A percentile compares a stretch with the other conserved stretches of the same genome.
Conservation (phyloP, 345 rosid genomes). For the Rhodomyrtus tomentosa region DNA sequence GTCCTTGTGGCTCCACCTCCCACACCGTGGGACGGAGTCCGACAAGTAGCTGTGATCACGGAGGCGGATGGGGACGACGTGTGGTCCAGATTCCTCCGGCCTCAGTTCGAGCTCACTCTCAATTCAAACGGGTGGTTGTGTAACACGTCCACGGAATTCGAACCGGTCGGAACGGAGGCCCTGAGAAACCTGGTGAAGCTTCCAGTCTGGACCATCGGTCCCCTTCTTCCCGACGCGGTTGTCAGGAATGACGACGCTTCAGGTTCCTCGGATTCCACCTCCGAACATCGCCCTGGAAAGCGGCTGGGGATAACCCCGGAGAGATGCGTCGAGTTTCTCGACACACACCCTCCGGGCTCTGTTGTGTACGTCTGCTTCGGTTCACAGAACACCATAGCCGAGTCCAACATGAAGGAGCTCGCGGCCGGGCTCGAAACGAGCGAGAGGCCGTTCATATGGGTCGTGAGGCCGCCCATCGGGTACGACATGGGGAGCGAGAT, state of each 20-base stretch:
- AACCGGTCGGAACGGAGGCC: conserved; percentile 14
- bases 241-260: neutral
- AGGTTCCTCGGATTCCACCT: neutral
- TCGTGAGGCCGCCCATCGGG: conserved; percentile 34
- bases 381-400: conserved; percentile 30
- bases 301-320: conserved; percentile 14
- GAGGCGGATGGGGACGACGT: conserved; percentile 26
- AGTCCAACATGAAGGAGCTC: conserved; percentile 33
- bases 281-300: conserved; percentile 6
- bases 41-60: conserved; percentile 13
- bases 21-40: conserved; percentile 16
- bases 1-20: conserved; percentile 36
- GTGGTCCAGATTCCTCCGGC: conserved; percentile 32
- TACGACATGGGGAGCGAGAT: conserved; percentile 24
- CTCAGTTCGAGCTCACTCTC: conserved; percentile 13
- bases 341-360: conserved; percentile 5
- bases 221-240: conserved; percentile 19
- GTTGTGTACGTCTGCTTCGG: conserved; percentile 44
- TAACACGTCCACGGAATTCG: conserved; percentile 31
- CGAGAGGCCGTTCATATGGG: conserved; percentile 38
- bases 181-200: conserved; percentile 13
- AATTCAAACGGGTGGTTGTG: conserved; percentile 24
- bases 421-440: conserved; percentile 34
- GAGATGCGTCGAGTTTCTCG: conserved; percentile 29
- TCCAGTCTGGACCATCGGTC: conserved; percentile 36